phyloP scores from a whole-genome alignment of 2,329 filamentous ascomycete species.

The Neurospora sp. region DNA sequence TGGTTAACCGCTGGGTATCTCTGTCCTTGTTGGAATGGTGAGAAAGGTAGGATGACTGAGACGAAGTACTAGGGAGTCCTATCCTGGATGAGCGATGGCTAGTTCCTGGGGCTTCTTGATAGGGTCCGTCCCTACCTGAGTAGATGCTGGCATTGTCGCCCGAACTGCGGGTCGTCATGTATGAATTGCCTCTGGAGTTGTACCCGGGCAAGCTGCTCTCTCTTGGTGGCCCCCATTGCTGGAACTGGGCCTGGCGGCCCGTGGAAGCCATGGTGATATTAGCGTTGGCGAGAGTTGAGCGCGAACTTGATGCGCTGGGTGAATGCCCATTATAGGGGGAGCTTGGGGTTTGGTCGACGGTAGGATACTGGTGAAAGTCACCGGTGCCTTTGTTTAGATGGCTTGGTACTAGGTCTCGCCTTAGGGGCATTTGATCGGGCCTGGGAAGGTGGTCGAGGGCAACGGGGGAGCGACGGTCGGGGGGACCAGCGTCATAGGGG shows the following conservation, averaged over 20 bases:
- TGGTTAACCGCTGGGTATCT: conserved; percentile 49
- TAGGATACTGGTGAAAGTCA: conserved; percentile 87
- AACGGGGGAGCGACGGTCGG: conserved; percentile 60
- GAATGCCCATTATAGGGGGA: conserved; percentile 15
- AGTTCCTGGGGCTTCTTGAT: conserved; percentile 25
- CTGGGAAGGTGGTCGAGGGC: conserved; percentile 64
- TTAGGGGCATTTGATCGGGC: conserved; percentile 50
- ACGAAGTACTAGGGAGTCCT: conserved; percentile 46
- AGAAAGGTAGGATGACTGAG: conserved; percentile 44
- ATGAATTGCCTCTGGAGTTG: conserved; percentile 55
- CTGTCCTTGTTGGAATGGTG: conserved; percentile 32
- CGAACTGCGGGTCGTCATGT: conserved; percentile 46
- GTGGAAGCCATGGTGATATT: conserved; percentile 65
- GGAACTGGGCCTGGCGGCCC: conserved; percentile 63
- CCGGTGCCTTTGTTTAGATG: conserved; percentile 67
- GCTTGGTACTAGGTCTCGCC: conserved; percentile 69
- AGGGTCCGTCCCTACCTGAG: conserved; percentile 43
- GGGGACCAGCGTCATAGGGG: conserved; percentile 64
- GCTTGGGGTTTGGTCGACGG: conserved; percentile 52
- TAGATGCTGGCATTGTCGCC: conserved; percentile 45
- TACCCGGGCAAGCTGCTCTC: conserved; percentile 43
- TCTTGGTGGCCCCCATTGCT: conserved; percentile 63
- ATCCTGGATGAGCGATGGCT: conserved; percentile 38
- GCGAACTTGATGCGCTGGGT: conserved; percentile 37
- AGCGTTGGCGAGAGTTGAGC: conserved; percentile 43